phyloP scores from a whole-genome alignment of 2,329 filamentous ascomycete species.

The Volutella citrinella region DNA sequence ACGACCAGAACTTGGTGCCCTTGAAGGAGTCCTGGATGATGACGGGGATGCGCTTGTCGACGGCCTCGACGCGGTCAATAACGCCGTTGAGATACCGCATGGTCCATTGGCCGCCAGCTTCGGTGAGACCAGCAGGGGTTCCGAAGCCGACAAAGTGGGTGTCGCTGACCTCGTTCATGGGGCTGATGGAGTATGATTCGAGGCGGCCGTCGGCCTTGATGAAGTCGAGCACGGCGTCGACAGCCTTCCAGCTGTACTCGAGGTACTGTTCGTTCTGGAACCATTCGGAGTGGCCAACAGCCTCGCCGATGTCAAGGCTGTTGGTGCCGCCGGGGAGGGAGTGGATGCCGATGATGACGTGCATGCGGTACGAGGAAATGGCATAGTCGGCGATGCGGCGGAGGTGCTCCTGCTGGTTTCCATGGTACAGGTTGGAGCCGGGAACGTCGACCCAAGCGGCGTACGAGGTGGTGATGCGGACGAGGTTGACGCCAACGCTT shows the following conservation, averaged over 20 bases:
- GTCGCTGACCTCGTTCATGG: conserved; percentile 11
- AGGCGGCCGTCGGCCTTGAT: conserved; percentile 2
- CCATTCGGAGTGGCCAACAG: conserved; percentile 3
- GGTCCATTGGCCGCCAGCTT: conserved; percentile 6
- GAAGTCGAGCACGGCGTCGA: conserved; percentile 8
- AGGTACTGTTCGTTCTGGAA: conserved; percentile 6
- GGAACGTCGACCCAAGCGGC: conserved; percentile 12
- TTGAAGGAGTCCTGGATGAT: conserved; percentile 11
- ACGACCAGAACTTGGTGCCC: conserved; percentile 6
- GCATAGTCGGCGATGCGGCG: conserved; percentile 6
- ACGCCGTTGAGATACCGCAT: conserved; percentile 8
- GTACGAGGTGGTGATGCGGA: conserved; percentile 9
- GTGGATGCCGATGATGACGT: conserved; percentile 11
- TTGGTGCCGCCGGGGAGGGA: conserved; percentile 10
- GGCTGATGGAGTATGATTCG: conserved; percentile 1
- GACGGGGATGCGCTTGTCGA: conserved; percentile 6
- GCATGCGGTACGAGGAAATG: conserved; percentile 8
- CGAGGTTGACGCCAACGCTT: conserved; percentile 3
- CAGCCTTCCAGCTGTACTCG: conserved; percentile 4
- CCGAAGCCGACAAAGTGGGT: conserved; percentile 3
- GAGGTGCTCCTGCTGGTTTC: conserved; percentile 4
- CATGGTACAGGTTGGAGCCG: conserved; percentile 7
- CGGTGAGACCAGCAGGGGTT: conserved; percentile 2
- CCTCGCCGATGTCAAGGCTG: conserved; percentile 6
- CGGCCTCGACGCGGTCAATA: conserved; percentile 3